A percentile compares a stretch with the other conserved stretches of the same genome.
phyloP scores from a whole-genome alignment of 176 grass and related monocot genomes.

The Lolium perenne region DNA sequence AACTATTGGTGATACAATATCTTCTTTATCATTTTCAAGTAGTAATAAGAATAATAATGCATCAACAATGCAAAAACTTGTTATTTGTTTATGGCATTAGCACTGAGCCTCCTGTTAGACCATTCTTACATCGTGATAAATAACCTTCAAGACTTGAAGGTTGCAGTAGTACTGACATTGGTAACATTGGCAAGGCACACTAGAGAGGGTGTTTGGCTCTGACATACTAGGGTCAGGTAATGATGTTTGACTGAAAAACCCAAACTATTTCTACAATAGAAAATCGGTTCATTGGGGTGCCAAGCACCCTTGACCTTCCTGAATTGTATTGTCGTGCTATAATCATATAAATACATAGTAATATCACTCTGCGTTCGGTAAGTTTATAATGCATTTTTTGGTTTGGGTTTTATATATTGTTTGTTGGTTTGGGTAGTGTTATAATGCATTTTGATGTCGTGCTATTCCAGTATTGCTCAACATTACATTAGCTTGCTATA shows the following conservation, averaged over 20 bases:
- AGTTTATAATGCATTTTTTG: conserved; percentile 10
- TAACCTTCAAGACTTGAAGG: background rate
- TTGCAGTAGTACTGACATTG: background rate
- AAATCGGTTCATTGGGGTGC: background rate
- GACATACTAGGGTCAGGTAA: background rate
- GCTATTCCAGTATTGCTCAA: background rate
- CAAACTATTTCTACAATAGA: background rate
- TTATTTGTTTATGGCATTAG: conserved; percentile 25
- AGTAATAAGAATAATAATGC: no score
- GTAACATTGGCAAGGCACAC: background rate
- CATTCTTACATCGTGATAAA: background rate
- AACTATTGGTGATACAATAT: no score
- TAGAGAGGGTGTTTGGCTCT: background rate
- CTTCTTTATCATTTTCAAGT: no score
- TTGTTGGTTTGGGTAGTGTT: no score
- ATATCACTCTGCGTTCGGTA: background rate
- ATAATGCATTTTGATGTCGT: conserved; percentile 20
- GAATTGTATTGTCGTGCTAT: background rate
- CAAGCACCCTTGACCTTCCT: background rate
- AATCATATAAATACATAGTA: background rate
- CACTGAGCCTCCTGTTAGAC: background rate
- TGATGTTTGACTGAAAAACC: background rate
- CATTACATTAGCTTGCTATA: no score
- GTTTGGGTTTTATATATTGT: no score
- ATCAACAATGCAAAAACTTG: background rate